Evolutionary conservation across 2,329 filamentous ascomycete genomes (phyloP).

Genomic region (Trichoderma sp.): DNA sequence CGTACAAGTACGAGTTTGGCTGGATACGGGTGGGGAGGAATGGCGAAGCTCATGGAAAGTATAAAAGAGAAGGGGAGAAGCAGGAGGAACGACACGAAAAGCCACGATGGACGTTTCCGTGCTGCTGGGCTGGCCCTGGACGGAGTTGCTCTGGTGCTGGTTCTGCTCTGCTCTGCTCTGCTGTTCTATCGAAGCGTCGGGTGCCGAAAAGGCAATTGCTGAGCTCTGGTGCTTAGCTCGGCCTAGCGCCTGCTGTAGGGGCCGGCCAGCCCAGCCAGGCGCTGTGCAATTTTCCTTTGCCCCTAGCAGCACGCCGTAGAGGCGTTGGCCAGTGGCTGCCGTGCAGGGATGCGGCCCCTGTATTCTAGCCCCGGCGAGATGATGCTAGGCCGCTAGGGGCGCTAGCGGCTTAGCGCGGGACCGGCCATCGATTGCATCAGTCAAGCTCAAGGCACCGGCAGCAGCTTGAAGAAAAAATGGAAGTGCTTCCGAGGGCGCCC

Average conservation of each 20-base stretch:
- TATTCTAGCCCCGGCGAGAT: conserved; percentile 10
- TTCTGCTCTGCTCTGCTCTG: too few relatives aligned
- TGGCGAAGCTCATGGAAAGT: conserved; percentile 8
- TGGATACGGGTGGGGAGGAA: neutral
- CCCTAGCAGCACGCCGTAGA: conserved; percentile 17
- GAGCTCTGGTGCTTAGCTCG: conserved; percentile 15
- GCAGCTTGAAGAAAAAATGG: neutral
- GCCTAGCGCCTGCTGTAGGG: conserved; percentile 1
- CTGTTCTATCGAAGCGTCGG: neutral
- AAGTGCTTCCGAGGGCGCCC: too few relatives aligned
- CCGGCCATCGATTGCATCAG: conserved; percentile 6
- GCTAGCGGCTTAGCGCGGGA: neutral
- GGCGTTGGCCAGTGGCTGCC: conserved; percentile 14
- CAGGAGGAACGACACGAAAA: conserved; percentile 1
- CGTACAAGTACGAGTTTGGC: too few relatives aligned
- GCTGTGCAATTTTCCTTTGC: conserved; percentile 22
- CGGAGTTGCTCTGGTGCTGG: too few relatives aligned
- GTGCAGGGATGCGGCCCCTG: conserved; percentile 24
- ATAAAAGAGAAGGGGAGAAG: conserved; percentile 17
- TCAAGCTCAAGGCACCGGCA: neutral
- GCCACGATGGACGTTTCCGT: conserved; percentile 21
- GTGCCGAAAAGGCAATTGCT: conserved; percentile 27
- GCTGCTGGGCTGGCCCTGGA: neutral
- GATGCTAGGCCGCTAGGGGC: neutral
- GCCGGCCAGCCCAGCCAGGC: neutral